Percentiles rank a stretch among this genome's conserved stretches.
phyloP scores from a whole-genome alignment of 2,329 filamentous ascomycete species.

The Capronia americana region DNA sequence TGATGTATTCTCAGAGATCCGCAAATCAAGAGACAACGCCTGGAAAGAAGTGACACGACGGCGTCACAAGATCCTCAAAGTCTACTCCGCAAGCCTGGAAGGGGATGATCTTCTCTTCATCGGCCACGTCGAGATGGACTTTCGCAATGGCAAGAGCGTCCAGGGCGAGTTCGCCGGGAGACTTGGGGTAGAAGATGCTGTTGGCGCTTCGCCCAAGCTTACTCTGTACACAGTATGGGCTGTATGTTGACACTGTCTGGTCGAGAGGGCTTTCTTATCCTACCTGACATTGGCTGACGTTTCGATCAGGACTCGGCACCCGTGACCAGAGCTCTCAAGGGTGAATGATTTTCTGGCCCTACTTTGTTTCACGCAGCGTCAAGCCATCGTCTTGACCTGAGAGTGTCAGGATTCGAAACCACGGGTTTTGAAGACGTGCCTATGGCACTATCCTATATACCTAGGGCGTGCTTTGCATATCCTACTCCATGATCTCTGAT shows the following conservation, averaged over 20 bases:
- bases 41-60: conserved; percentile 9
- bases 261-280: no score
- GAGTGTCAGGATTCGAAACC: no score
- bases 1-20: conserved; percentile 10
- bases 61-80: conserved; percentile 13
- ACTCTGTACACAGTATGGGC: conserved; percentile 10
- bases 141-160: conserved; percentile 5
- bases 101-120: conserved; percentile 19
- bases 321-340: no score
- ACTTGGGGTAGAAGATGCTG: not conserved
- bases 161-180: conserved; percentile 19
- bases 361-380: no score
- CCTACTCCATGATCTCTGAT: no score
- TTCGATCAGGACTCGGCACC: no score
- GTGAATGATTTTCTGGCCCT: no score
- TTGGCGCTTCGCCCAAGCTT: conserved; percentile 2
- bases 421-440: no score
- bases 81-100: not conserved
- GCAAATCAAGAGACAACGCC: conserved; percentile 23
- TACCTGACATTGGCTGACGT: no score
- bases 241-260: conserved; percentile 7
- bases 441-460: no score
- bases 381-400: no score
- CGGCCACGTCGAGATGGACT: conserved; percentile 13
- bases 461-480: no score